These are phyloP conservation scores for Agarophyton chilense DNA, from an alignment of 23 red algal species.

Conservation along the genomic window DNA sequence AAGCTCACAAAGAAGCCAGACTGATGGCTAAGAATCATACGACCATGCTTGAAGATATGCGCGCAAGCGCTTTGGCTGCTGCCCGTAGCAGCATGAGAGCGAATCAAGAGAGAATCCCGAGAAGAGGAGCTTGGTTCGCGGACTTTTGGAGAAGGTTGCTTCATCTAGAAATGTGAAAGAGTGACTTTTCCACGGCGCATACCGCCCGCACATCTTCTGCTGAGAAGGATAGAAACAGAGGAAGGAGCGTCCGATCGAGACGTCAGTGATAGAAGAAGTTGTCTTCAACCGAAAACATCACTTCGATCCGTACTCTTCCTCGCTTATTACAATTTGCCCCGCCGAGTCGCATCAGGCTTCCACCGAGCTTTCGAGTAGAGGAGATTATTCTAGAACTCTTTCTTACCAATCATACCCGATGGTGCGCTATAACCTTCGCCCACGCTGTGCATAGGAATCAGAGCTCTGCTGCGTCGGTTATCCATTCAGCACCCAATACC, in stretches of 20 bases:
- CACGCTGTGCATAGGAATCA: conserved; percentile 5
- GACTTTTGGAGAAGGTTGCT: conserved; percentile 69
- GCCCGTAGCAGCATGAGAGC: conserved; percentile 24
- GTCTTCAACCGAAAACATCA: background rate
- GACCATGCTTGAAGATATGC: conserved; percentile 53
- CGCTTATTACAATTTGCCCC: conserved; percentile 37
- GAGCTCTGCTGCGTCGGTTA: conserved; percentile 1
- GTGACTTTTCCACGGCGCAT: conserved; percentile 31
- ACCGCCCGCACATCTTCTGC: background rate
- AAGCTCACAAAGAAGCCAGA: conserved; percentile 49
- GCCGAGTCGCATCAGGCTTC: conserved; percentile 35
- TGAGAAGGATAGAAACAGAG: conserved; percentile 10
- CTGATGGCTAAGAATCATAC: conserved; percentile 33
- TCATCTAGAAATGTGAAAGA: conserved; percentile 25
- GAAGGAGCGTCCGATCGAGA: background rate
- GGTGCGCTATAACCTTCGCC: conserved; percentile 22
- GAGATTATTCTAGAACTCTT: background rate
- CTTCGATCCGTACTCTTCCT: background rate
- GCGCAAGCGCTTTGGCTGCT: conserved; percentile 51
- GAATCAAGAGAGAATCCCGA: conserved; percentile 12
- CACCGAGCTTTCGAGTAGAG: conserved; percentile 8
- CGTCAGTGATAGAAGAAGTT: conserved; percentile 10
- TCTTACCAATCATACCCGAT: background rate
- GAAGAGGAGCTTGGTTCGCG: conserved; percentile 22
- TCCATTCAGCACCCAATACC: conserved; percentile 5